Percentiles rank a stretch among this genome's conserved stretches.
These are phyloP conservation scores for Chaetomium tenue DNA, from an alignment of 495 filamentous ascomycete genomes.

Conservation along the genomic window DNA sequence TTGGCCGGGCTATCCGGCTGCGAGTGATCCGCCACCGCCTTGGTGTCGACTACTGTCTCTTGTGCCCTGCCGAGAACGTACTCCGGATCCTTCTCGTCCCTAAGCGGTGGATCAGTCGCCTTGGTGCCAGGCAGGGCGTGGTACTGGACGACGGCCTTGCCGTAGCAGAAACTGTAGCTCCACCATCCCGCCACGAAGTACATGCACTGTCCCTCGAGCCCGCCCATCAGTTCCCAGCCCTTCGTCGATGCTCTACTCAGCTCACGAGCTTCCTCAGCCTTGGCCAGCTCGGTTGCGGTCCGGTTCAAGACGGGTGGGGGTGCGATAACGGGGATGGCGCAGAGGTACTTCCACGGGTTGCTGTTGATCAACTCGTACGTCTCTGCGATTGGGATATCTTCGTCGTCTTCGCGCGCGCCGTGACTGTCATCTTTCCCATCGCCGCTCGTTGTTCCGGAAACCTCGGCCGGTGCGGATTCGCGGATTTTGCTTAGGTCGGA, in stretches of 20 bases:
- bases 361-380: slow-evolving; percentile 74
- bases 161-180: slow-evolving; percentile 96
- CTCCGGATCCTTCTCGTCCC: slow-evolving; percentile 72
- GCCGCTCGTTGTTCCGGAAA: neutral
- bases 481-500: slow-evolving; percentile 40
- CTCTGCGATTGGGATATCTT: slow-evolving; percentile 36
- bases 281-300: slow-evolving; percentile 60
- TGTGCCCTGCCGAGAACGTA: slow-evolving; percentile 69
- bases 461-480: slow-evolving; percentile 34
- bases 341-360: slow-evolving; percentile 70
- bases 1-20: slow-evolving; percentile 22
- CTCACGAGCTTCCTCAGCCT: slow-evolving; percentile 79
- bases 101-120: slow-evolving; percentile 61
- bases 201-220: slow-evolving; percentile 82
- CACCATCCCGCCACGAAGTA: slow-evolving; percentile 95
- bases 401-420: slow-evolving; percentile 19
- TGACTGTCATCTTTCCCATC: slow-evolving; percentile 9
- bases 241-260: slow-evolving; percentile 76
- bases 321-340: slow-evolving; percentile 73
- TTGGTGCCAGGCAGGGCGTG: slow-evolving; percentile 67
- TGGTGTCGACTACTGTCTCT: slow-evolving; percentile 22
- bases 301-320: slow-evolving; percentile 53
- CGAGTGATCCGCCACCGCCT: slow-evolving; percentile 36
- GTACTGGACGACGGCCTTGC: slow-evolving; percentile 83
- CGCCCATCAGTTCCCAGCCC: slow-evolving; percentile 86